phyloP scores from a whole-genome alignment of 257 asterid genomes.

The Cruciata laevipes region DNA sequence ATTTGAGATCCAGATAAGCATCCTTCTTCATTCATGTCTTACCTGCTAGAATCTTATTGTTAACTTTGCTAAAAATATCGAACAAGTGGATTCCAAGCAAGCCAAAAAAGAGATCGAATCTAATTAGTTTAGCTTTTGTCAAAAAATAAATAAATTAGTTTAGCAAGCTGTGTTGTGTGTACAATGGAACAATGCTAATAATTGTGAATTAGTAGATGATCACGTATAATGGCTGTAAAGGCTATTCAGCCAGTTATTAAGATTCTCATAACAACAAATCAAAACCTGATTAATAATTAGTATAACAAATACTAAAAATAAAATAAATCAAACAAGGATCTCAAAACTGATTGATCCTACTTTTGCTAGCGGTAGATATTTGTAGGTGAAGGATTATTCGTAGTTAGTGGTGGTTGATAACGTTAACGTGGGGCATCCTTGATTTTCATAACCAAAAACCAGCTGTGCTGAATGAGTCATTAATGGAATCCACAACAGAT shows the following conservation, averaged over 20 bases:
- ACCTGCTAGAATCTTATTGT: background rate
- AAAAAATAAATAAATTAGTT: too few species aligned
- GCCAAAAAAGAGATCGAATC: background rate
- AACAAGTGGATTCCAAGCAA: background rate
- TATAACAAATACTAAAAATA: background rate
- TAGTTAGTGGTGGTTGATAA: background rate
- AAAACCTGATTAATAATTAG: background rate
- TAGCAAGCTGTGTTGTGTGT: background rate
- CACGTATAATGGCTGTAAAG: background rate
- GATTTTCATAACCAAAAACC: too few species aligned
- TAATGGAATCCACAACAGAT: background rate
- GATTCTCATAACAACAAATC: background rate
- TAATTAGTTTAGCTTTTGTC: background rate
- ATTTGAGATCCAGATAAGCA: background rate
- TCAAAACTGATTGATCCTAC: background rate
- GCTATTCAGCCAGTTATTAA: background rate
- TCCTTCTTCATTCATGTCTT: background rate
- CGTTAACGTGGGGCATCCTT: background rate
- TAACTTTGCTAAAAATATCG: background rate
- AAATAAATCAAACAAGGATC: background rate
- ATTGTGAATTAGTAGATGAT: background rate
- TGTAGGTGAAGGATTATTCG: background rate
- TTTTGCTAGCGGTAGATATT: background rate
- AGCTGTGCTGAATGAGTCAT: background rate
- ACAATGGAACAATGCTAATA: background rate